phyloP scores from a whole-genome alignment of 305 asterid species.

The Andrographis paniculata region DNA sequence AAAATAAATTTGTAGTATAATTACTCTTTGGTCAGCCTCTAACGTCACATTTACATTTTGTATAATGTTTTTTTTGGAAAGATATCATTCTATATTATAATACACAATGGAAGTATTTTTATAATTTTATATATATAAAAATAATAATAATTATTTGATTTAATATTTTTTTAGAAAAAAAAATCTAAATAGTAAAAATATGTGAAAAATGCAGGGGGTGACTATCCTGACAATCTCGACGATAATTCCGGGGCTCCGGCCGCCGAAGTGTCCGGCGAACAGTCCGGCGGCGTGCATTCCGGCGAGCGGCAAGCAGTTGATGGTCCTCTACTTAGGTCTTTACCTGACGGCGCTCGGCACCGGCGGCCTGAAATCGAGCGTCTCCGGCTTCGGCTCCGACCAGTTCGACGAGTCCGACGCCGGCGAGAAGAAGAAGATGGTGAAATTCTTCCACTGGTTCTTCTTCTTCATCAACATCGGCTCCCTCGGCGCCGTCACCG shows the following conservation, averaged over 20 bases:
- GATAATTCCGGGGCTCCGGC: constrained; percentile 52
- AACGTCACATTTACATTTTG: too few species aligned
- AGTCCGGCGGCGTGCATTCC: constrained; percentile 37
- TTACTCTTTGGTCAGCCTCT: too few species aligned
- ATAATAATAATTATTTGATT: too few species aligned
- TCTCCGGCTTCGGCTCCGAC: constrained; percentile 77
- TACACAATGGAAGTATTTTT: too few species aligned
- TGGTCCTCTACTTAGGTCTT: constrained; percentile 40
- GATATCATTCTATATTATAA: too few species aligned
- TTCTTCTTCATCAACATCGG: constrained; percentile 57
- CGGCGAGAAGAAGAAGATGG: constrained; percentile 46
- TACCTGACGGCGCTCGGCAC: constrained; percentile 79
- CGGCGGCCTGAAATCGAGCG: constrained; percentile 74
- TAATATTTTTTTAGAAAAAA: too few species aligned
- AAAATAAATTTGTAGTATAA: too few species aligned
- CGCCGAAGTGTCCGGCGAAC: constrained; percentile 53
- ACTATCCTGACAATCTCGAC: constrained; percentile 72
- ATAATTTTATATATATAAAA: too few species aligned
- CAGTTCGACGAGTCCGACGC: constrained; percentile 65
- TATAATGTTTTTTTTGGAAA: too few species aligned
- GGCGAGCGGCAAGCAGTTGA: constrained; percentile 41
- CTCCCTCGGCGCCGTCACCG: constrained; percentile 39
- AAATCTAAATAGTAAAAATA: too few species aligned
- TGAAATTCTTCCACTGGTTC: constrained; percentile 77
- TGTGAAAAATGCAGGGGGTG: too few species aligned